phyloP scores from a whole-genome alignment of 768 basidiomycete genomes.

The Hortiboletus campestris region DNA sequence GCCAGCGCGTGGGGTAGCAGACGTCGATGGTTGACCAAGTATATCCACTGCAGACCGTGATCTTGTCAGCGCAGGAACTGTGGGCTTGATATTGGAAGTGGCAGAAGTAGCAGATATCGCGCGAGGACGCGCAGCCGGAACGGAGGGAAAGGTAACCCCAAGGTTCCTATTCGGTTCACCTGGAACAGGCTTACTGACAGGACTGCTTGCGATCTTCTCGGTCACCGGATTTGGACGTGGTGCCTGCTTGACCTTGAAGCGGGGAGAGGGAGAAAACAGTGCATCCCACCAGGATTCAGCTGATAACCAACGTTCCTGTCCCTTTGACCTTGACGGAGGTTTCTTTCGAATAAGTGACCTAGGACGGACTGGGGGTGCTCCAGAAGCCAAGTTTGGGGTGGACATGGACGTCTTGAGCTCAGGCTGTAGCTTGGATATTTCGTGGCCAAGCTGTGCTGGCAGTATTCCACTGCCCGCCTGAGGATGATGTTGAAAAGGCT shows the following conservation, averaged over 20 bases:
- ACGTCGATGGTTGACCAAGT: constrained; percentile 2
- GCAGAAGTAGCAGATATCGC: constrained; percentile 12
- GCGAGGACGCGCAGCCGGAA: constrained; percentile 19
- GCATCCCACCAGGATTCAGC: constrained; percentile 85
- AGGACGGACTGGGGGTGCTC: constrained; percentile 4
- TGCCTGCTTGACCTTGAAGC: constrained; percentile 53
- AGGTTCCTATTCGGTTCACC: neutral
- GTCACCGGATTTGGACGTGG: constrained; percentile 13
- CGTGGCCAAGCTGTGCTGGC: constrained; percentile 8
- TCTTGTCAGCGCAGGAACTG: constrained; percentile 7
- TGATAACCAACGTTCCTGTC: constrained; percentile 64
- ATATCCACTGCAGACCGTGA: constrained; percentile 27
- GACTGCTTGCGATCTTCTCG: constrained; percentile 43
- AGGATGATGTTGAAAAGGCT: constrained; percentile 23
- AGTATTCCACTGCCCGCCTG: neutral
- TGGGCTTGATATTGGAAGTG: neutral
- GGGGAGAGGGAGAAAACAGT: constrained; percentile 70
- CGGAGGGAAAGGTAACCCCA: constrained; percentile 9
- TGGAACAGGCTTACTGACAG: constrained; percentile 45
- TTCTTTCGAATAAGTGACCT: constrained; percentile 20
- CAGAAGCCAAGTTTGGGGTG: constrained; percentile 57
- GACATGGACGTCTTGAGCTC: constrained; percentile 57
- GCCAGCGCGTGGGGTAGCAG: neutral
- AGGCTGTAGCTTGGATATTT: neutral
- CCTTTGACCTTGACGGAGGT: constrained; percentile 33